Conservation (phyloP, 2,329 filamentous ascomycete genomes). For the Xylariaceae sp. region DNA sequence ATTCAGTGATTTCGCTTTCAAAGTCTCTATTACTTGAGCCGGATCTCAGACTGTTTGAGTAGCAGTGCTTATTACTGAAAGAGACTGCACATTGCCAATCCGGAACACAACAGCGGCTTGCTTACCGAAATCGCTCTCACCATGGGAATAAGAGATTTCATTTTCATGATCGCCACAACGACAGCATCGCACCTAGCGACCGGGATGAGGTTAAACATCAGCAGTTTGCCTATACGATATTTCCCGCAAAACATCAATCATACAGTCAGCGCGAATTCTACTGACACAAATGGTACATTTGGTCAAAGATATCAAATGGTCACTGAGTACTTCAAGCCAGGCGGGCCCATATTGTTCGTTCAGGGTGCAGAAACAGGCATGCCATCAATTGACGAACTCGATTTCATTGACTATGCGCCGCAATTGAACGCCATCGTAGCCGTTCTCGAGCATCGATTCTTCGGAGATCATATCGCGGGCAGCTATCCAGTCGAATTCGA, state of each 20-base stretch:
- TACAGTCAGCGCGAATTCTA: background rate
- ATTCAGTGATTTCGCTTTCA: too few relatives aligned
- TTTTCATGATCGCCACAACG: too few relatives aligned
- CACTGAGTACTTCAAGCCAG: conserved; percentile 13
- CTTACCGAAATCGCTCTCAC: too few relatives aligned
- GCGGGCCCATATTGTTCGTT: conserved; percentile 16
- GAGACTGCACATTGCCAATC: too few relatives aligned
- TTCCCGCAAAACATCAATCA: conserved; percentile 16
- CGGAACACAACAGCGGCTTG: too few relatives aligned
- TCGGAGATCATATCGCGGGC: conserved; percentile 8
- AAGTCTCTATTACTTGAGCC: too few relatives aligned
- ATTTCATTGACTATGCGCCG: conserved; percentile 16
- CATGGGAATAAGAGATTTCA: too few relatives aligned
- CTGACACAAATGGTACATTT: conserved; percentile 9
- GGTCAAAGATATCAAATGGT: conserved; percentile 14
- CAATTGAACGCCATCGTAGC: conserved; percentile 13
- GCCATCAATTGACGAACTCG: conserved; percentile 9
- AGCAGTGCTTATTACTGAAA: too few relatives aligned
- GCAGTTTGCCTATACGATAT: conserved; percentile 1
- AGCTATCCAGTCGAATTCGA: conserved; percentile 11
- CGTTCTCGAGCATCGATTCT: conserved; percentile 17
- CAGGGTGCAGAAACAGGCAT: conserved; percentile 15
- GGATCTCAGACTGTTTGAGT: too few relatives aligned
- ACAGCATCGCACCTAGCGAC: too few relatives aligned
- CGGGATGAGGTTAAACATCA: too few relatives aligned